These are phyloP conservation scores for Phytomonas sp. DNA, from an alignment of 208 protist species.

Conservation along the genomic window DNA sequence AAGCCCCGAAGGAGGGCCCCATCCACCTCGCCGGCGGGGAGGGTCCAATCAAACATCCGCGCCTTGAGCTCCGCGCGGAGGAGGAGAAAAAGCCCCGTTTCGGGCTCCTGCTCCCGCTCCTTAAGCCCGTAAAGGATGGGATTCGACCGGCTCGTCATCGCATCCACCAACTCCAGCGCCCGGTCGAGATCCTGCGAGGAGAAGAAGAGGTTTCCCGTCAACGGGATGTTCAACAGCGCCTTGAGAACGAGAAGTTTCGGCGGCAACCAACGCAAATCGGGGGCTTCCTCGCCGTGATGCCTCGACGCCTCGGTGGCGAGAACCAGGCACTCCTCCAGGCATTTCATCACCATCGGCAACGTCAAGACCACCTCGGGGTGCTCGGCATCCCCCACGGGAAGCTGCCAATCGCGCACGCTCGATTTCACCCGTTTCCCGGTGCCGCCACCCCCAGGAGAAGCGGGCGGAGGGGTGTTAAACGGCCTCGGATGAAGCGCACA, in stretches of 20 bases:
- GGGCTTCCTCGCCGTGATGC: constrained; percentile 15
- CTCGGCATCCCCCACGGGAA: constrained; percentile 23
- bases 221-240: constrained; percentile 51
- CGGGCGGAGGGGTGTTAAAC: constrained; percentile 33
- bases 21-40: constrained; percentile 29
- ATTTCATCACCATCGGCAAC: constrained; percentile 43
- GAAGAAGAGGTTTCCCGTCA: constrained; percentile 57
- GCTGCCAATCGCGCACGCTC: constrained; percentile 18
- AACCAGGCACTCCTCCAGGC: constrained; percentile 54
- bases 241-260: constrained; percentile 76
- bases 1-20: constrained; percentile 27
- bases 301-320: constrained; percentile 25
- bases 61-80: constrained; percentile 52
- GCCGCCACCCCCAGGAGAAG: background rate
- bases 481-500: constrained; percentile 48
- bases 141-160: constrained; percentile 26
- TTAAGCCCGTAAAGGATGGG: constrained; percentile 49
- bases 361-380: constrained; percentile 24
- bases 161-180: constrained; percentile 42
- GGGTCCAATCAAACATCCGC: constrained; percentile 59
- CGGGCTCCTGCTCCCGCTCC: constrained; percentile 34
- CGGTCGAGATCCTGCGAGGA: constrained; percentile 38
- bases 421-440: background rate
- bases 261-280: constrained; percentile 40
- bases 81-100: constrained; percentile 70